A percentile compares a stretch with the other conserved stretches of the same genome.
Evolutionary conservation across 2,329 filamentous ascomycete species (phyloP).

Genomic region (Colletotrichum liriopes): DNA sequence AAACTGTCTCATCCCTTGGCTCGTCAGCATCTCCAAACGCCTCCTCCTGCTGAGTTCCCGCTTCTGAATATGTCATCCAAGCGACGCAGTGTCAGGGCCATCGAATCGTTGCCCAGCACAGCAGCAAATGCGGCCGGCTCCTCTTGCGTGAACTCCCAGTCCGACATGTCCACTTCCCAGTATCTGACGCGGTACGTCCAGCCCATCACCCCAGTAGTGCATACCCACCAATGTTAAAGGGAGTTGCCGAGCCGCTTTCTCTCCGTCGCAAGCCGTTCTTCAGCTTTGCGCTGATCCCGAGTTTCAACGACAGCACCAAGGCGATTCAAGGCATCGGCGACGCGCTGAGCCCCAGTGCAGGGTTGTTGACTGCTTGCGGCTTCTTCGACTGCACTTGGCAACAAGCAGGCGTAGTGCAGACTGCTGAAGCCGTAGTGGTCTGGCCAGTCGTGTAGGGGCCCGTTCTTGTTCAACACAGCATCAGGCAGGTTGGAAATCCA

Average conservation of each 20-base stretch:
- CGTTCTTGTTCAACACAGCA: background rate
- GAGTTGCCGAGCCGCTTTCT: background rate
- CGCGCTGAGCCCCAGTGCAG: no score
- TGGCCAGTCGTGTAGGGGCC: background rate
- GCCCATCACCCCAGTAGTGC: background rate
- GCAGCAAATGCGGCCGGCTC: background rate
- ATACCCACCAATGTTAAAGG: background rate
- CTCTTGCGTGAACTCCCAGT: background rate
- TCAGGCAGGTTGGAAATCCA: background rate
- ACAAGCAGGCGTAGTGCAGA: background rate
- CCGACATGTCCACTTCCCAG: background rate
- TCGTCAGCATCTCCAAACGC: background rate
- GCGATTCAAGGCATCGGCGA: background rate
- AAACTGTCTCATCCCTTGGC: no score
- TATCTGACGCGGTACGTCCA: background rate
- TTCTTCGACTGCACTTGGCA: background rate
- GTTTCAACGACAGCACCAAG: background rate
- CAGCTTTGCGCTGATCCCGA: background rate
- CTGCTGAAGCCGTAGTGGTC: no score
- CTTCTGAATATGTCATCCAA: background rate
- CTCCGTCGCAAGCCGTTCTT: background rate
- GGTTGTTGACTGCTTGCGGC: background rate
- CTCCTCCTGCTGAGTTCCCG: no score
- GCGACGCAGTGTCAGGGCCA: background rate
- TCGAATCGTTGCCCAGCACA: fast-evolving